Evolutionary conservation across 805 yeast species (phyloP).

Genomic region (Sungouiella blattae): DNA sequence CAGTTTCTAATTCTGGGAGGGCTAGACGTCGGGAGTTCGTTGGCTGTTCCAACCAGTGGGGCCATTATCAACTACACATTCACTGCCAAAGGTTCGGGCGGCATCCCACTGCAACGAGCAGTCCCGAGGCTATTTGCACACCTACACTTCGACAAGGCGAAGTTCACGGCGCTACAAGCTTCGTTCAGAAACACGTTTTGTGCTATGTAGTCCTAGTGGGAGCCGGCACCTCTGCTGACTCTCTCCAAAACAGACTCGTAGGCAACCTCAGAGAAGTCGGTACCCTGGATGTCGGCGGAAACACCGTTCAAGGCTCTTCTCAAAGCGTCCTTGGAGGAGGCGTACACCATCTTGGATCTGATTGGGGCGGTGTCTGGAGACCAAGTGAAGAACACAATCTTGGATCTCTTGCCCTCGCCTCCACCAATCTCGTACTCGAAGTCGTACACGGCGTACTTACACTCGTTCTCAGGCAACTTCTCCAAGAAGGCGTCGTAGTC

Average conservation of each 20-base stretch:
- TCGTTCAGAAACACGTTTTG: too few species aligned
- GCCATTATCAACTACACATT: too few species aligned
- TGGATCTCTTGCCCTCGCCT: constrained; percentile 92
- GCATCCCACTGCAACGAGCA: too few species aligned
- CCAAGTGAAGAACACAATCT: constrained; percentile 77
- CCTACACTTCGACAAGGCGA: too few species aligned
- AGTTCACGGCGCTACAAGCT: too few species aligned
- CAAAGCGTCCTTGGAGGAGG: constrained; percentile 95
- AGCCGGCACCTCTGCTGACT: constrained; percentile 75
- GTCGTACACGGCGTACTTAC: constrained; percentile 95
- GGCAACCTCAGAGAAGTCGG: constrained; percentile 95
- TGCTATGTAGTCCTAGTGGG: too few species aligned
- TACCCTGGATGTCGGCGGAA: constrained; percentile 93
- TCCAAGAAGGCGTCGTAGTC: constrained; percentile 85
- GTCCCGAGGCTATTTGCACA: too few species aligned
- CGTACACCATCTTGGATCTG: constrained; percentile 96
- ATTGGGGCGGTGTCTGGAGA: constrained; percentile 97
- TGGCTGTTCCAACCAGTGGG: too few species aligned
- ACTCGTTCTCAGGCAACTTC: constrained; percentile 90
- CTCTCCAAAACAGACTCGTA: constrained; percentile 88
- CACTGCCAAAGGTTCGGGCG: too few species aligned
- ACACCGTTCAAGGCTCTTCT: constrained; percentile 97
- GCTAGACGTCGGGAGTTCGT: too few species aligned
- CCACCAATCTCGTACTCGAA: constrained; percentile 88
- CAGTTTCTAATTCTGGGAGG: too few species aligned